Base-by-base conservation (phyloP, 2,329 filamentous ascomycete species). In the Fusarium illudens region DNA sequence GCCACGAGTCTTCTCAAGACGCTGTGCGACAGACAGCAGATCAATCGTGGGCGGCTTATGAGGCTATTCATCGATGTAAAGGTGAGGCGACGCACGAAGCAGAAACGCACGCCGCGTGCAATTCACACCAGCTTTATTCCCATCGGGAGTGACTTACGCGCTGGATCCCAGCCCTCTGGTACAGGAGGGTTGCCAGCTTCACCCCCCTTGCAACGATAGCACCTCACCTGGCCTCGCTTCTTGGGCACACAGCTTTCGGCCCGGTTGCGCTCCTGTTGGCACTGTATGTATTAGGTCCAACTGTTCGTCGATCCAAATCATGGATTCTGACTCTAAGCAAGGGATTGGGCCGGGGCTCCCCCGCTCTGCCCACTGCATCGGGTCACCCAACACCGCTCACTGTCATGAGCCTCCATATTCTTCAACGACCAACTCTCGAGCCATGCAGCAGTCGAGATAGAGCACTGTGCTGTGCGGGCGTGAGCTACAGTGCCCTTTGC, bases 91-190 rank as follows among this genome's bases (percentile, higher is more conserved):
- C 34, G 22, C 27, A 29, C 8, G 9, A 54, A 42, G 27, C 34
- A 42, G 25, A 39, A 42, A 42, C 25, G 17, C 51, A 42, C 51
- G 10, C 25, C n/a, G 13, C 11, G 25, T 4, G 12, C 34, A 25
- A 33, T 52, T 42, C 27, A 25, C 48, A 33, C 34, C 12, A 19
- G n/a, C 19, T 34, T 27, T 27, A 33, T 58, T 60, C 49, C 42
- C 46, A 34, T 34, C 48, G 29, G 36, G 51, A 33, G 25, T 25
- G 32, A 33, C 44, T 44, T 59, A 54, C 55, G 59, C 56, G 59
- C 58, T 64, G 49, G 59, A 62, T 65, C 57, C 68, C 66, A 54
- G 64, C 68, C 59, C 15, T 60, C 49, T 62, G 64, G 68, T 58
- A 70, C 44, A 65, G 56, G 62, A 61, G 46, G 55, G 56, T 36